A percentile compares a stretch with the other conserved stretches of the same genome.
Evolutionary conservation across 805 yeast genomes (phyloP).

Genomic region (Barnettozyma vustinii): DNA sequence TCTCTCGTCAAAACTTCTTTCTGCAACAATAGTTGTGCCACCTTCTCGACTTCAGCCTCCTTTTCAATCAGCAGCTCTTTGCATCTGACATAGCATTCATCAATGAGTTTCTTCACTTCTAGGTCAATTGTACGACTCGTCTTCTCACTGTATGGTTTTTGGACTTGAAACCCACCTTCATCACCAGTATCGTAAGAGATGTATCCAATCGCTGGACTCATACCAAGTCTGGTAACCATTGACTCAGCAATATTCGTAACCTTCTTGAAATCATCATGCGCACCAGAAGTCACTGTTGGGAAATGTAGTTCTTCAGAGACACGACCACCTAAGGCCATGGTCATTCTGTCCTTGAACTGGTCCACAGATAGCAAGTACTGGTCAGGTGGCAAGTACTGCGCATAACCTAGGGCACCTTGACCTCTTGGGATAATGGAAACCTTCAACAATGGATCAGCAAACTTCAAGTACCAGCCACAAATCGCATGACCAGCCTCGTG

Average conservation of each 20-base stretch:
- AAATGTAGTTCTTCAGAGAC: slow-evolving; percentile 89
- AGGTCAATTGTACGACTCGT: slow-evolving; percentile 63
- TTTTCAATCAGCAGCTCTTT: slow-evolving; percentile 51
- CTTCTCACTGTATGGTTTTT: slow-evolving; percentile 65
- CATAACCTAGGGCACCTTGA: slow-evolving; percentile 95
- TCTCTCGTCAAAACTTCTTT: slow-evolving; percentile 80
- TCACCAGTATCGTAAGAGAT: slow-evolving; percentile 48
- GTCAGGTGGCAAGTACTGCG: slow-evolving; percentile 92
- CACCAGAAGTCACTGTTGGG: slow-evolving; percentile 85
- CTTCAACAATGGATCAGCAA: slow-evolving; percentile 90
- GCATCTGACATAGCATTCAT: slow-evolving; percentile 61
- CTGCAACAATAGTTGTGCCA: slow-evolving; percentile 64
- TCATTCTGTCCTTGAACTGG: slow-evolving; percentile 78
- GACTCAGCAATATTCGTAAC: slow-evolving; percentile 83
- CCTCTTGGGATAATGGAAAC: slow-evolving; percentile 97
- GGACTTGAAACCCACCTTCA: slow-evolving; percentile 46
- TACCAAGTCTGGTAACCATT: slow-evolving; percentile 85
- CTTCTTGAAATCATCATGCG: slow-evolving; percentile 87
- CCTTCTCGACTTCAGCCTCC: slow-evolving; percentile 54
- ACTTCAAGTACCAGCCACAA: slow-evolving; percentile 92
- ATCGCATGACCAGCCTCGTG: slow-evolving; percentile 99
- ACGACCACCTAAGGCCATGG: slow-evolving; percentile 92
- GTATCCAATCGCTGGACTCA: slow-evolving; percentile 78
- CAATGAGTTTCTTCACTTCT: slow-evolving; percentile 64
- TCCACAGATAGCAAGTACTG: slow-evolving; percentile 71